Evolutionary conservation across 495 filamentous ascomycete species (phyloP).

Genomic region (Trypethelium eluteriae): DNA sequence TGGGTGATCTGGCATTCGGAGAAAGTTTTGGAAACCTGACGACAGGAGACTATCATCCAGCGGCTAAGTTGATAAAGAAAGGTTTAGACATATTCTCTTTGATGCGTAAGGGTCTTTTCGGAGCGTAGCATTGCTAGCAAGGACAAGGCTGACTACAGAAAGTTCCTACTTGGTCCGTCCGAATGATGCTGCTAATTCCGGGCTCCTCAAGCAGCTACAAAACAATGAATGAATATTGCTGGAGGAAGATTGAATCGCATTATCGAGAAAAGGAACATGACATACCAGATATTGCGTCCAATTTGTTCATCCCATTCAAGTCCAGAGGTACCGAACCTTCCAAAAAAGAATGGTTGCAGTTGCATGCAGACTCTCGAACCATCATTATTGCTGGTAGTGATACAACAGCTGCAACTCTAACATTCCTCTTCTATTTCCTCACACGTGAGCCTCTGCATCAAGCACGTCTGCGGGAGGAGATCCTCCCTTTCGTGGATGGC

Average conservation of each 20-base stretch:
- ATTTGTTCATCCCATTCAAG: slow-evolving; percentile 1
- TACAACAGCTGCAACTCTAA: slow-evolving; percentile 56
- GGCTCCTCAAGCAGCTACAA: slow-evolving; percentile 15
- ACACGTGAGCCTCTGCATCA: slow-evolving; percentile 42
- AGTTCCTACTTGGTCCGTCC: slow-evolving; percentile 21
- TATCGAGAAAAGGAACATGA: neutral
- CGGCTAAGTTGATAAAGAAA: slow-evolving; percentile 20
- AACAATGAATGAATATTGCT: slow-evolving; percentile 9
- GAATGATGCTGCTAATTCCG: slow-evolving; percentile 18
- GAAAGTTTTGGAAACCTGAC: slow-evolving; percentile 33
- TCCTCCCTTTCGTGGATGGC: slow-evolving; percentile 17
- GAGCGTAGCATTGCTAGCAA: neutral
- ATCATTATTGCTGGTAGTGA: slow-evolving; percentile 46
- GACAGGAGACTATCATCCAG: slow-evolving; percentile 23
- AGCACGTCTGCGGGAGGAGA: slow-evolving; percentile 23
- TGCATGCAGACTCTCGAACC: slow-evolving; percentile 20
- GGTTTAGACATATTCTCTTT: slow-evolving; percentile 23
- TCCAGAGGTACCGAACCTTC: neutral
- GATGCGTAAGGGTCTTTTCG: slow-evolving; percentile 14
- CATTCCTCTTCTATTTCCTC: slow-evolving; percentile 58
- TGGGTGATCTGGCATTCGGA: slow-evolving; percentile 35
- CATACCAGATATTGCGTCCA: slow-evolving; percentile 17
- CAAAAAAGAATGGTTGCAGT: slow-evolving; percentile 12
- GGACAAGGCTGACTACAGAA: neutral
- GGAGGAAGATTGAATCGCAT: slow-evolving; percentile 9